These are phyloP conservation scores for Acanthamoeba culbertsoni DNA, from an alignment of 208 protist species.

Conservation along the genomic window DNA sequence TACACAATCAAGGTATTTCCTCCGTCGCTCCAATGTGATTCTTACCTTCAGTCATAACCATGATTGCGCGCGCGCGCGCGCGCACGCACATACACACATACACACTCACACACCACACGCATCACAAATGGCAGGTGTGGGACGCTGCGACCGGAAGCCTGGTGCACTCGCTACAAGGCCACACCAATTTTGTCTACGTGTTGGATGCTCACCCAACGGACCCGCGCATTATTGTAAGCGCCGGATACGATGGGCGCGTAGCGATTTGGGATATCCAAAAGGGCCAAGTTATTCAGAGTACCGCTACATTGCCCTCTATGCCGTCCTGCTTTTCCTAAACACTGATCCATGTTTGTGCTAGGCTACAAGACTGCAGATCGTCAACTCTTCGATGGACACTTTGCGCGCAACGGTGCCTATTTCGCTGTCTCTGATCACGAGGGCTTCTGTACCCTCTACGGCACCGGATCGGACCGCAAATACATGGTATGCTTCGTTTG, in stretches of 20 bases:
- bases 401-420: slow-evolving; percentile 13
- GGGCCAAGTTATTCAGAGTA: slow-evolving; percentile 12
- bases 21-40: background rate
- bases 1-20: slow-evolving; percentile 32
- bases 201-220: slow-evolving; percentile 38
- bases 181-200: slow-evolving; percentile 50
- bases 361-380: background rate
- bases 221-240: slow-evolving; percentile 31
- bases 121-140: too few relatives aligned
- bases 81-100: too few relatives aligned
- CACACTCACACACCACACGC: too few relatives aligned
- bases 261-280: slow-evolving; percentile 47
- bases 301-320: background rate
- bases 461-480: background rate
- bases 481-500: background rate
- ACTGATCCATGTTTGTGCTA: background rate
- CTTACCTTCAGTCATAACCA: too few relatives aligned
- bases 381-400: slow-evolving; percentile 56
- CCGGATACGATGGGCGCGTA: slow-evolving; percentile 40
- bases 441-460: slow-evolving; percentile 37
- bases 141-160: background rate
- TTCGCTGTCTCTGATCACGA: slow-evolving; percentile 53
- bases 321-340: background rate
- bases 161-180: background rate
- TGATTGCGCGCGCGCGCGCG: too few relatives aligned